Conservation (phyloP, 257 asterid genomes). For the Solanum appendiculatum region DNA sequence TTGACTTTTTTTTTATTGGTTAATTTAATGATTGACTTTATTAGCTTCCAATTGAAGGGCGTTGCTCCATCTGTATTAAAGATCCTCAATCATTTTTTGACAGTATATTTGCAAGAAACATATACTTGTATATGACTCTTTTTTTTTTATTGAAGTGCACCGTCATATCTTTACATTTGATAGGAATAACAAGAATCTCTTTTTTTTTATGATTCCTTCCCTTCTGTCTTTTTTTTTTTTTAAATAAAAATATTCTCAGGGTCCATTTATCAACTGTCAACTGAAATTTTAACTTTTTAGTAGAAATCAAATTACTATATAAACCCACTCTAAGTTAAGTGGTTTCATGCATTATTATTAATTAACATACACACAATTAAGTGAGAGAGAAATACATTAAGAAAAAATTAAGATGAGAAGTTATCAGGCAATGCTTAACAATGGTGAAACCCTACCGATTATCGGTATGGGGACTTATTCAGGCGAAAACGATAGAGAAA, state of each 20-base stretch:
- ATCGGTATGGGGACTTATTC: slow-evolving; percentile 81
- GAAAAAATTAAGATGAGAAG: slow-evolving; percentile 24
- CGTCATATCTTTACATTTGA: neutral
- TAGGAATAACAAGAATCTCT: neutral
- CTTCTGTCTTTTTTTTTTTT: neutral
- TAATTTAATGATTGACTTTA: neutral
- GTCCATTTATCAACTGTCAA: neutral
- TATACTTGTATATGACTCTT: neutral
- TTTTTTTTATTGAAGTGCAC: neutral
- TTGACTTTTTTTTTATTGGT: neutral
- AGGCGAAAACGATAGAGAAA: slow-evolving; percentile 39
- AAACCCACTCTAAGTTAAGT: neutral
- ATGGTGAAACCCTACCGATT: slow-evolving; percentile 53
- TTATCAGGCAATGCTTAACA: slow-evolving; percentile 53
- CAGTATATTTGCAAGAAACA: neutral
- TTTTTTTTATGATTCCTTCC: neutral
- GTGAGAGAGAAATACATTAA: neutral
- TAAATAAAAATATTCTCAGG: neutral
- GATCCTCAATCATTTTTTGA: neutral
- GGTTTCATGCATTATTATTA: neutral
- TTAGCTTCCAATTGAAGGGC: neutral
- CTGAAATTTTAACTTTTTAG: neutral
- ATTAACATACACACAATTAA: neutral
- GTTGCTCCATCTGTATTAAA: neutral
- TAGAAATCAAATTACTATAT: neutral